These are phyloP conservation scores for Boletus subparvulus DNA, from an alignment of 768 basidiomycete genomes.

Conservation along the genomic window DNA sequence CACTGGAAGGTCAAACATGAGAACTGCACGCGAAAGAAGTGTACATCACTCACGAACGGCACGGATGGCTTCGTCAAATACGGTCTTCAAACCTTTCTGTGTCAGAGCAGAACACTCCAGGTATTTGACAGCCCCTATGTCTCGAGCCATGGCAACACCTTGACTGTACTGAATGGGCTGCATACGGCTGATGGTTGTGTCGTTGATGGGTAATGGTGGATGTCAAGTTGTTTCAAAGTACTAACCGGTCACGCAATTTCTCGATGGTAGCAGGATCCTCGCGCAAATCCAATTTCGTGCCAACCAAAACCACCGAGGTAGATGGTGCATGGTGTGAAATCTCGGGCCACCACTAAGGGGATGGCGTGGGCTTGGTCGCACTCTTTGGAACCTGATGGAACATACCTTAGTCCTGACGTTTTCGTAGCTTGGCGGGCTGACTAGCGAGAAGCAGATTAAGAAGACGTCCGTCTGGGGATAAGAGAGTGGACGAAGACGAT, in stretches of 20 bases:
- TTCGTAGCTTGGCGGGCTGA: conserved; percentile 97
- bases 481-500: conserved; percentile 93
- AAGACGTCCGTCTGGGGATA: conserved; percentile 99
- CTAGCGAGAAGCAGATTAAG: conserved; percentile 97
- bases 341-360: conserved; percentile 86
- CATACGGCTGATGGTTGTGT: conserved; percentile 66
- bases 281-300: conserved; percentile 96
- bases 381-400: conserved; percentile 5
- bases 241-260: conserved; percentile 87
- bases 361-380: conserved; percentile 4
- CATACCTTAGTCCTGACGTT: conserved; percentile 96
- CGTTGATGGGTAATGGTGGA: conserved; percentile 5
- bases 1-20: conserved; percentile 44
- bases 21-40: background rate
- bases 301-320: conserved; percentile 90
- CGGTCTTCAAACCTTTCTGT: conserved; percentile 98
- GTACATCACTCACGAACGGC: conserved; percentile 74
- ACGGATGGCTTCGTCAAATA: conserved; percentile 98
- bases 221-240: conserved; percentile 6
- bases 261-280: conserved; percentile 93
- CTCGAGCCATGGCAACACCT: conserved; percentile 87
- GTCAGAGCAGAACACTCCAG: conserved; percentile 95
- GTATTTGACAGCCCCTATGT: conserved; percentile 95
- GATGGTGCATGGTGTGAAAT: conserved; percentile 96
- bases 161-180: conserved; percentile 90